Base-by-base conservation (phyloP, 805 yeast genomes). In the Ogataea degrootiae region DNA sequence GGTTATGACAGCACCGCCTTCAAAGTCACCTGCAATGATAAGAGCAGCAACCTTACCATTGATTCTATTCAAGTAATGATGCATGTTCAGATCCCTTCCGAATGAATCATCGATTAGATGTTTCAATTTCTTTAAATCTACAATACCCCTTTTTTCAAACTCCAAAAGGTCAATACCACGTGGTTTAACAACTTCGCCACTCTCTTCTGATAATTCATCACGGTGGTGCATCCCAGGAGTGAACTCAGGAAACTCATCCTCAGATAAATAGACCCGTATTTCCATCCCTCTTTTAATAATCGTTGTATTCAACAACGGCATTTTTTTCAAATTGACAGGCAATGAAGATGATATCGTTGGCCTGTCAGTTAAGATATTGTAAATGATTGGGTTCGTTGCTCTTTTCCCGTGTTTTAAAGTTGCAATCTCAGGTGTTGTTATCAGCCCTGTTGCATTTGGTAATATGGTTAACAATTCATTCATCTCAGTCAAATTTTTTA, bases 1-100 rank as follows among this genome's bases (percentile, higher is more conserved):
- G 0, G 99, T 94, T 34, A 92, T 76, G 15, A 94, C 85, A 0
- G 98, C 97, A 16, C 88, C 90, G 2, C 98, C 98, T 55, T 91
- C 97, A 63, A 94, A 94, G 60, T 92, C 94, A 0, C 98, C 98
- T 2, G 92, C 88, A 14, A 94, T 76, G 15, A 94, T 82, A 11
- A 94, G 64, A 0, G 87, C 85, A 0, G 97, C 91, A 4, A 92
- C 72, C 1, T 72, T 72, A 1, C 80, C 73, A 51, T 82, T 75
- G 35, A 94, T 75, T 43, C 99, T 71, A 3, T 70, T 49, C 22
- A 89, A 66, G 60, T 91, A 94, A 53, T 79, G 82, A 0, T 79
- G 75, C 47, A 80, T 57, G 56, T 88, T 81, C n/a, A 94, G 65
- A 3, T 75, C 59, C 51, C 82, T 80, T 5, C 83, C 82, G 59